These are phyloP conservation scores for Leccinum broughii DNA, from an alignment of 768 basidiomycete species.

Conservation along the genomic window DNA sequence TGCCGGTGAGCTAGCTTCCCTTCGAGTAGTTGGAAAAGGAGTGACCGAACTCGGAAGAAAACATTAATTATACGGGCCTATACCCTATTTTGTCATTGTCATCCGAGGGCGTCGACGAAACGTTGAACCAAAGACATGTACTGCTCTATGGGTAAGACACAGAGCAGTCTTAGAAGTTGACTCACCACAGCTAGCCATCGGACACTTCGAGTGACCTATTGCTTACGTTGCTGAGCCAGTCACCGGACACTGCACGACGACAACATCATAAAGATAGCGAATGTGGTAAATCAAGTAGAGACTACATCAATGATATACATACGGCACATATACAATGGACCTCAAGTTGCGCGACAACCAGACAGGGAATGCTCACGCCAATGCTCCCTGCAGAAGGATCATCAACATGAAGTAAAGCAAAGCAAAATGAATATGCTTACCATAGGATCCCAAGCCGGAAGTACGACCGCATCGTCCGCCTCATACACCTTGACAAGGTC, in stretches of 20 bases:
- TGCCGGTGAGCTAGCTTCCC: constrained; percentile 33
- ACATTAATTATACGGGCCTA: too few species aligned
- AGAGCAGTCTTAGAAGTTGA: background rate
- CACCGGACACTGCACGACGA: background rate
- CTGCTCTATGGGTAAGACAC: background rate
- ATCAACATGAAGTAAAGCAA: background rate
- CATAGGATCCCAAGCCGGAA: constrained; percentile 82
- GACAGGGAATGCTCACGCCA: constrained; percentile 19
- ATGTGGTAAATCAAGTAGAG: background rate
- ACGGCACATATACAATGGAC: background rate
- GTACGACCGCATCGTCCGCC: constrained; percentile 55
- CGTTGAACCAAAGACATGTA: background rate
- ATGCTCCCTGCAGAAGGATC: constrained; percentile 17
- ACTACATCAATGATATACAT: background rate
- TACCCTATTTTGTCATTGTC: too few species aligned
- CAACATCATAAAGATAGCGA: background rate
- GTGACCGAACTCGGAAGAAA: too few species aligned
- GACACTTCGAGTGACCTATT: background rate
- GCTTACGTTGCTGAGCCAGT: background rate
- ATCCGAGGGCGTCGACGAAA: too few species aligned
- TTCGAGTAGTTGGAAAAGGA: constrained; percentile 19
- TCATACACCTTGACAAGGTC: constrained; percentile 84
- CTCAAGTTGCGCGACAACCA: background rate
- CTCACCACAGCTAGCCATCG: background rate
- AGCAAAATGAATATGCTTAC: constrained; percentile 12